These are phyloP conservation scores for Plasmodium blacklocki DNA, from an alignment of 169 alveolate species.

Conservation along the genomic window DNA sequence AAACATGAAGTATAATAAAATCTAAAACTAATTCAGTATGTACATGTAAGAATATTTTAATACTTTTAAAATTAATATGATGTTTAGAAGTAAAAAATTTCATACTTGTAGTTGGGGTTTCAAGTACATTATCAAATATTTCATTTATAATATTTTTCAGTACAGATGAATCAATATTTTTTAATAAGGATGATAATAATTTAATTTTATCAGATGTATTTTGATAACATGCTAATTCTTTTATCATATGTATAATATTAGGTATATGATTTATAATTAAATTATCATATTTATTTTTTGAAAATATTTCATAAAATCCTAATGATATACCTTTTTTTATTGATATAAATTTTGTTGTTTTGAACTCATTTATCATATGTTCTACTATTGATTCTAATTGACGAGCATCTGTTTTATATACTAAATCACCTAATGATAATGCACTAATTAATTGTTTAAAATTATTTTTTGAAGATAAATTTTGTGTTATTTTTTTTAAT, in stretches of 20 bases:
- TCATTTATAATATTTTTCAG: conserved; percentile 45
- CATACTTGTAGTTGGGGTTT: background rate
- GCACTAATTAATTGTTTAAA: conserved; percentile 67
- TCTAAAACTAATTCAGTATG: conserved; percentile 67
- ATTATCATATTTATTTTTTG: conserved; percentile 42
- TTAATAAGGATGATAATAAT: conserved; percentile 34
- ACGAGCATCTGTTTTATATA: conserved; percentile 45
- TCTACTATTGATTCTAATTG: conserved; percentile 49
- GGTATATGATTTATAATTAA: conserved; percentile 37
- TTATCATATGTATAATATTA: conserved; percentile 65
- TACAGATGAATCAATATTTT: conserved; percentile 25
- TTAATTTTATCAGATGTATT: conserved; percentile 44
- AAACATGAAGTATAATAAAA: conserved; percentile 25
- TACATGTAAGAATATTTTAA: conserved; percentile 54
- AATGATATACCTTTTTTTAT: conserved; percentile 63
- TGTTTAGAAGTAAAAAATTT: conserved; percentile 34
- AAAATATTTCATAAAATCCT: conserved; percentile 75
- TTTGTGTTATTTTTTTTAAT: conserved; percentile 70
- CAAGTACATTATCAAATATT: conserved; percentile 15
- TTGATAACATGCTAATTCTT: conserved; percentile 67
- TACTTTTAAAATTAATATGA: conserved; percentile 50
- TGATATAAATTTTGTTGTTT: conserved; percentile 43
- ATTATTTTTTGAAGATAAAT: conserved; percentile 68
- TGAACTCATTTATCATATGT: conserved; percentile 63
- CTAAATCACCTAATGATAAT: conserved; percentile 68